Percentiles rank a stretch among this genome's conserved stretches.
phyloP scores from a whole-genome alignment of 805 yeast species.

The Metschnikowia matae region DNA sequence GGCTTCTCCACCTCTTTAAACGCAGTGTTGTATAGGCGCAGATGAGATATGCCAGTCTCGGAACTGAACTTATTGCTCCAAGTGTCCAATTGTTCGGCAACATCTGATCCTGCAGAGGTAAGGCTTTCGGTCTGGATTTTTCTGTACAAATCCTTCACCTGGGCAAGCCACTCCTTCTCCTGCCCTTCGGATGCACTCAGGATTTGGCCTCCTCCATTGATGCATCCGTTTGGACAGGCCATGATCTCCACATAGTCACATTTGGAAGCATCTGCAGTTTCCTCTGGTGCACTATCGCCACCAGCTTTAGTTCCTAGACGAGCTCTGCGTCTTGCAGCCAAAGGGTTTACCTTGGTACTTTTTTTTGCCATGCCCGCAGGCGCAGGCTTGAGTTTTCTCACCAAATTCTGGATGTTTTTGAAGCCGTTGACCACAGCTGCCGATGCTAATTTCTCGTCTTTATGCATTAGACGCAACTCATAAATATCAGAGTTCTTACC shows the following conservation, averaged over 20 bases:
- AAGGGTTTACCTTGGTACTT: slow-evolving; percentile 26
- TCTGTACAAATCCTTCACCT: slow-evolving; percentile 33
- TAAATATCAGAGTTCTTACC: slow-evolving; percentile 77
- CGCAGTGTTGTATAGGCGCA: slow-evolving; percentile 42
- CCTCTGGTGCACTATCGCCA: slow-evolving; percentile 14
- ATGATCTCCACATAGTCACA: slow-evolving; percentile 88
- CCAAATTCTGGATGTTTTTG: slow-evolving; percentile 89
- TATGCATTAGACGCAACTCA: slow-evolving; percentile 57
- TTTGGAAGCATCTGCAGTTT: slow-evolving; percentile 53
- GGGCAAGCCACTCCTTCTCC: slow-evolving; percentile 44
- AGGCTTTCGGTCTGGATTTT: slow-evolving; percentile 19
- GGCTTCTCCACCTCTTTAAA: slow-evolving; percentile 52
- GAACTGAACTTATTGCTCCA: slow-evolving; percentile 36
- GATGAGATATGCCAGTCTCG: slow-evolving; percentile 25
- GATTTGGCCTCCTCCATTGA: slow-evolving; percentile 94
- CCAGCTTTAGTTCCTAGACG: slow-evolving; percentile 21
- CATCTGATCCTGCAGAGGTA: background rate
- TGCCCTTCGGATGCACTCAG: slow-evolving; percentile 39
- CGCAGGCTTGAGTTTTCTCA: slow-evolving; percentile 63
- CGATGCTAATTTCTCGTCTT: slow-evolving; percentile 41
- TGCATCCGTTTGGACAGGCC: slow-evolving; percentile 99
- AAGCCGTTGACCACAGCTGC: slow-evolving; percentile 81
- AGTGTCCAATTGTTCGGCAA: slow-evolving; percentile 16
- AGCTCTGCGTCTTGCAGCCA: slow-evolving; percentile 44
- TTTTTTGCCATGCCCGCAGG: slow-evolving; percentile 14